These are phyloP conservation scores for Beta macrorhiza DNA, from an alignment of 179 eudicot genomes.

Conservation along the genomic window DNA sequence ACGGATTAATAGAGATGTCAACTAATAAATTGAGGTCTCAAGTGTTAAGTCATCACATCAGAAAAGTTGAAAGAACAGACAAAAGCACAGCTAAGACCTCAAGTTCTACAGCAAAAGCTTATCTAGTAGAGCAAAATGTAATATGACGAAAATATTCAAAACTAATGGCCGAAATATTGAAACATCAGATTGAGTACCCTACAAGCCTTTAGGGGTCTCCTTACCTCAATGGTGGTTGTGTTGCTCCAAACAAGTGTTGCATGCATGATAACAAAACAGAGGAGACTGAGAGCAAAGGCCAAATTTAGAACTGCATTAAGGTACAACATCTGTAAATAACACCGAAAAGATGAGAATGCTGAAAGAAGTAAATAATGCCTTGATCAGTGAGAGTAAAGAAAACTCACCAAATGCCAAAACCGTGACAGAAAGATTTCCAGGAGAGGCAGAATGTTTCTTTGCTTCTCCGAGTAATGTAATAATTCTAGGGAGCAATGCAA, in stretches of 20 bases:
- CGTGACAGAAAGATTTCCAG: constrained; percentile 66
- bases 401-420: constrained; percentile 76
- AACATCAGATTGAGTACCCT: neutral
- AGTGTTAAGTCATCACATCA: too few species aligned
- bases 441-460: constrained; percentile 48
- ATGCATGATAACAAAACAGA: constrained; percentile 83
- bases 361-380: constrained; percentile 3
- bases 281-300: constrained; percentile 85
- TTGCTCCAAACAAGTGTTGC: constrained; percentile 78
- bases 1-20: too few species aligned
- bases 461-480: constrained; percentile 60
- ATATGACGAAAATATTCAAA: neutral
- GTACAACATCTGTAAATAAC: constrained; percentile 54
- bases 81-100: neutral
- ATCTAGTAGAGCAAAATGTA: neutral
- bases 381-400: constrained; percentile 11
- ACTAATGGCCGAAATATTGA: neutral
- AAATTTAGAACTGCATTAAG: constrained; percentile 87
- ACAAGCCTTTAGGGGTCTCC: neutral
- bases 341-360: constrained; percentile 32
- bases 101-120: neutral
- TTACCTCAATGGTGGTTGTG: constrained; percentile 92
- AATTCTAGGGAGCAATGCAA: constrained; percentile 72
- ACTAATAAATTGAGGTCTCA: too few species aligned
- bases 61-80: too few species aligned